phyloP scores from a whole-genome alignment of 2,329 filamentous ascomycete species.

The Penicillium sp. region DNA sequence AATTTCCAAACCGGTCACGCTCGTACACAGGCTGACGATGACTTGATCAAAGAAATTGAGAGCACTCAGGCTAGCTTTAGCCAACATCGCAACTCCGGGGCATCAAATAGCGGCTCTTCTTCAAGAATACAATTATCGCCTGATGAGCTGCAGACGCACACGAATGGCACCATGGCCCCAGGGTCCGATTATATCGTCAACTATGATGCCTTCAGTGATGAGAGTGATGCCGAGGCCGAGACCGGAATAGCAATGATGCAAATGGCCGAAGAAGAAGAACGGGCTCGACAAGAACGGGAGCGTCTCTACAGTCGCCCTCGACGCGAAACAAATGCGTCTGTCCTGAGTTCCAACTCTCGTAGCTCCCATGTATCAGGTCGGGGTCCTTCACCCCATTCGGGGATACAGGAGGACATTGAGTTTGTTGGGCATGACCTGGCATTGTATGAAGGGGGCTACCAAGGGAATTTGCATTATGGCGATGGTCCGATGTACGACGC shows the following conservation, averaged over 20 bases:
- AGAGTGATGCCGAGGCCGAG: slow-evolving; percentile 81
- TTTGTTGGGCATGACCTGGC: slow-evolving; percentile 67
- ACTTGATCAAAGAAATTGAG: slow-evolving; percentile 54
- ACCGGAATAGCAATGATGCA: slow-evolving; percentile 78
- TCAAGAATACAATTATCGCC: slow-evolving; percentile 32
- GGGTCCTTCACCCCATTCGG: slow-evolving; percentile 24
- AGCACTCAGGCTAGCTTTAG: slow-evolving; percentile 25
- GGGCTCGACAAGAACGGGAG: slow-evolving; percentile 44
- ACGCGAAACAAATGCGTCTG: slow-evolving; percentile 52
- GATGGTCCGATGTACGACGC: slow-evolving; percentile 38
- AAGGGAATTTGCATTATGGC: slow-evolving; percentile 57
- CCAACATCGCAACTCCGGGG: slow-evolving; percentile 24
- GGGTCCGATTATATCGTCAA: slow-evolving; percentile 43
- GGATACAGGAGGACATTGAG: slow-evolving; percentile 63
- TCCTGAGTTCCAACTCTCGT: slow-evolving; percentile 38
- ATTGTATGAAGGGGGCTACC: slow-evolving; percentile 66
- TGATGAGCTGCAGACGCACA: slow-evolving; percentile 43
- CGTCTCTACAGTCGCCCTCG: slow-evolving; percentile 49
- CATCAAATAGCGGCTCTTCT: slow-evolving; percentile 20
- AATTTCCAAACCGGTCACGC: not conserved
- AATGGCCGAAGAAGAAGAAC: slow-evolving; percentile 73
- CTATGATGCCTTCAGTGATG: slow-evolving; percentile 55
- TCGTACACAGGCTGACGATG: slow-evolving; percentile 43
- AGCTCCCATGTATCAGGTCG: slow-evolving; percentile 37
- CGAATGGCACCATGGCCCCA: slow-evolving; percentile 46